A percentile compares a stretch with the other conserved stretches of the same genome.
Evolutionary conservation across 2,329 filamentous ascomycete species (phyloP).

Genomic region (Ophiostoma triangulosporum): DNA sequence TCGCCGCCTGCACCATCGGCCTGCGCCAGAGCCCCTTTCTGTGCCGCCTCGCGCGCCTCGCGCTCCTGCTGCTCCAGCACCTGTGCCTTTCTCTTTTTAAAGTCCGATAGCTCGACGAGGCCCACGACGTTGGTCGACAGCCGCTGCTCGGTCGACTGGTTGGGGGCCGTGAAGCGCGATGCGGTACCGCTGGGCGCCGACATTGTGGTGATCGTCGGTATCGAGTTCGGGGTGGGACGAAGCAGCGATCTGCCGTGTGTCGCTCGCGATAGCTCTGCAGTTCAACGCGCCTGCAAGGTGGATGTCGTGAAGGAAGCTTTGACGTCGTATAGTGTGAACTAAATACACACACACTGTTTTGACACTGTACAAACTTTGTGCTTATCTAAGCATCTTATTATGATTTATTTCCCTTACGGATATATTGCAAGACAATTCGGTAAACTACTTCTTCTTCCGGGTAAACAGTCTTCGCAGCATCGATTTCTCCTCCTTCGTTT

Average conservation of each 20-base stretch:
- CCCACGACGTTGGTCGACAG: constrained; percentile 81
- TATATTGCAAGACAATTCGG: no score
- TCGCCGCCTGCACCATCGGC: constrained; percentile 16
- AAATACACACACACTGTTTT: no score
- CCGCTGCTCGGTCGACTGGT: constrained; percentile 63
- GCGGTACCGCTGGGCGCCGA: constrained; percentile 23
- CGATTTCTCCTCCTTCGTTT: background rate
- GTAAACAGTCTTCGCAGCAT: background rate
- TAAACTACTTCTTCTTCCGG: background rate
- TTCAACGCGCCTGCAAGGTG: no score
- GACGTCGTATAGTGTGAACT: no score
- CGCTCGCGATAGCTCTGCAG: no score
- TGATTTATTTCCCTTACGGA: no score
- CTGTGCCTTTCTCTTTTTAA: constrained; percentile 88
- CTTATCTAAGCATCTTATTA: no score
- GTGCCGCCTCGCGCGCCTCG: constrained; percentile 33
- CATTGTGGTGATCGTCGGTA: constrained; percentile 20
- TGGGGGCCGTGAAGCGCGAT: constrained; percentile 61
- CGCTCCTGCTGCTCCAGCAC: constrained; percentile 84
- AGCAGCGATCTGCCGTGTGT: background rate
- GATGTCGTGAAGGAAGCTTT: no score
- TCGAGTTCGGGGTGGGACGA: background rate
- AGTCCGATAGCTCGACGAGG: constrained; percentile 82
- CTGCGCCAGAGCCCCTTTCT: constrained; percentile 6
- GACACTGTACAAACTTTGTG: no score